Base-by-base conservation (phyloP, 2,329 filamentous ascomycete species). In the Didymella sp. region DNA sequence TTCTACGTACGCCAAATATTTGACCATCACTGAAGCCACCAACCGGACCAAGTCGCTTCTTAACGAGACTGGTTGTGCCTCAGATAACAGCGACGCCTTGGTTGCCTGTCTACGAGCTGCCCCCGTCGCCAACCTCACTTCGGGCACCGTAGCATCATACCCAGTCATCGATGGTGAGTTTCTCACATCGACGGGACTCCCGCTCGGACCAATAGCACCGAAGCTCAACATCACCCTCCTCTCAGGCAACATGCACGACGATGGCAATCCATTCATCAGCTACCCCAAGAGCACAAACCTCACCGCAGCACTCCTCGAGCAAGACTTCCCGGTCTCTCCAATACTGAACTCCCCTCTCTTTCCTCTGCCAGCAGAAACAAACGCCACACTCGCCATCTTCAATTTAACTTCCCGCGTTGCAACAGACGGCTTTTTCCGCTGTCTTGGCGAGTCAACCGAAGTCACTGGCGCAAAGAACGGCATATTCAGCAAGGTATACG, bases 361-460 rank as follows among this genome's bases (percentile, higher is more conserved):
- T 49, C 66, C 68, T 28, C 19, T 71, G 21, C 58, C 71, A 35
- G 11, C 65, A 27, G 49, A 61, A 11, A 19, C 51, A 13, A 72
- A 82, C 64, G 55, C 67, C 50, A 80, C 68, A 2, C 47, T 67
- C 8, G 56, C 63, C 33, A 59, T 73, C 46, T 76, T 74, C 67
- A 74, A 75, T 52, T 51, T 71, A 19, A 73, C 72, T 1, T 51
- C 66, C 9, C 67, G 69, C n/a, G 56, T 73, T 12, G 55, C 70
- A 17, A 75, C 72, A 30, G 70, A 75, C 53, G 63, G 59, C 24
- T 45, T 60, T 40, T 74, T 75, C 55, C 69, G 73, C 45, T 76
- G 72, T 56, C 61, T 72, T 11, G 63, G 54, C 11, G 66, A 74
- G 51, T 68, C 69, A 7, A 76, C 71, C 4, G 70, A 65, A 17